phyloP scores from a whole-genome alignment of 345 rosid genomes.

The Angophora floribunda region DNA sequence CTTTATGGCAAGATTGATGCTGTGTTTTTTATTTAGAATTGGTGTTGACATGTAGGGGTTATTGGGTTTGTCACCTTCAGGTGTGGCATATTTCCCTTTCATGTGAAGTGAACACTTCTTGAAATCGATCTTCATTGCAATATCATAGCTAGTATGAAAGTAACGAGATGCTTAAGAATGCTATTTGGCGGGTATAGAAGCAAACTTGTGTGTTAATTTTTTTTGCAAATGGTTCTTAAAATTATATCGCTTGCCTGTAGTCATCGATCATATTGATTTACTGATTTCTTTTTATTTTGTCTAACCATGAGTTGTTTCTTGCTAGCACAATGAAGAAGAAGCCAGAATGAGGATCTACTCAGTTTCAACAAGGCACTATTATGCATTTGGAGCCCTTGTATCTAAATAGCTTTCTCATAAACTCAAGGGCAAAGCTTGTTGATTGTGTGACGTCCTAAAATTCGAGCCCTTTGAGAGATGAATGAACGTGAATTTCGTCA shows the following conservation, averaged over 20 bases:
- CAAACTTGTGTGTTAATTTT: not conserved
- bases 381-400: conserved; percentile 86
- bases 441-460: too few species aligned
- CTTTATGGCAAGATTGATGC: not conserved
- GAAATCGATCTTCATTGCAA: not conserved
- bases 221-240: not conserved
- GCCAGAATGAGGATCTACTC: conserved; percentile 89
- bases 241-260: not conserved
- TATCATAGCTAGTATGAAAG: not conserved
- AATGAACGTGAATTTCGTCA: too few species aligned
- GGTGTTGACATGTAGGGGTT: not conserved
- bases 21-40: not conserved
- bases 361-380: conserved; percentile 73
- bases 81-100: not conserved
- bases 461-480: too few species aligned
- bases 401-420: conserved; percentile 70
- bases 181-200: not conserved
- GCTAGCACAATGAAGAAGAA: conserved; percentile 56
- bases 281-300: not conserved
- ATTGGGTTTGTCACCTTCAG: not conserved
- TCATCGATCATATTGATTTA: not conserved
- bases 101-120: not conserved
- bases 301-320: not conserved
- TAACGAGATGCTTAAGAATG: not conserved
- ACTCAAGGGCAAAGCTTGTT: conserved; percentile 46